Base-by-base conservation (phyloP, 2,329 filamentous ascomycete genomes). In the Verticillium nonalfalfae region DNA sequence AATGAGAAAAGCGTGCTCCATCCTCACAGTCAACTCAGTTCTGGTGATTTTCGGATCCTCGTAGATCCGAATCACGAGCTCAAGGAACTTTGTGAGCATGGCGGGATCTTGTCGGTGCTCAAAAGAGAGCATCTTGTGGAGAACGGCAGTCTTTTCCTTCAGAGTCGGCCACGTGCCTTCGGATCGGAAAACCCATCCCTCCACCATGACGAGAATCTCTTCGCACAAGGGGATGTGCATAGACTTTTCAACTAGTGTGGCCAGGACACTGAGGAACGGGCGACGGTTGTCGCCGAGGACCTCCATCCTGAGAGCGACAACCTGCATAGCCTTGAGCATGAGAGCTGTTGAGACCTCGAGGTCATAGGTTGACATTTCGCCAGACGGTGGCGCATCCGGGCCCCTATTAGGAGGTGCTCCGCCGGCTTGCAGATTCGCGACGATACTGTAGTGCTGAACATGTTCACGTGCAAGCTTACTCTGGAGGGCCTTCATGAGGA, bases 41-140 rank as follows among this genome's bases (percentile, higher is more conserved):
- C 93, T 85, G 1, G 93, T 93, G 65, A 99, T 95, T 76, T 96
- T 97, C 0, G 93, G 91, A 70, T 99, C 95, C 71, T 99, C 96
- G 72, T 99, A 99, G 63, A 99, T 97, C 57, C 93, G 88, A 68
- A 99, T 96, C 33, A 99, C 95, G 33, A 99, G 85, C 66, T 98
- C 91, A 62, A 99, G 81, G 78, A 98, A 99, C 71, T 94, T 94
- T 67, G 89, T 93, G 61, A 99, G 81, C 78, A 99, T 88, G 0
- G 89, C 92, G 36, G 88, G 85, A 71, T 98, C 94, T 34, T 84
- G 78, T 45, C 95, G 85, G 61, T 91, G 87, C 75, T 99, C 95
- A 68, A 99, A 99, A 0, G 93, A 88, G 15, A 98, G 79, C 95
- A 99, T 99, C 78, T 99, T 99, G 69, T 96, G 93, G n/a, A 99